A percentile compares a stretch with the other conserved stretches of the same genome.
phyloP scores from a whole-genome alignment of 2,329 filamentous ascomycete species.

The Thelonectria olida region DNA sequence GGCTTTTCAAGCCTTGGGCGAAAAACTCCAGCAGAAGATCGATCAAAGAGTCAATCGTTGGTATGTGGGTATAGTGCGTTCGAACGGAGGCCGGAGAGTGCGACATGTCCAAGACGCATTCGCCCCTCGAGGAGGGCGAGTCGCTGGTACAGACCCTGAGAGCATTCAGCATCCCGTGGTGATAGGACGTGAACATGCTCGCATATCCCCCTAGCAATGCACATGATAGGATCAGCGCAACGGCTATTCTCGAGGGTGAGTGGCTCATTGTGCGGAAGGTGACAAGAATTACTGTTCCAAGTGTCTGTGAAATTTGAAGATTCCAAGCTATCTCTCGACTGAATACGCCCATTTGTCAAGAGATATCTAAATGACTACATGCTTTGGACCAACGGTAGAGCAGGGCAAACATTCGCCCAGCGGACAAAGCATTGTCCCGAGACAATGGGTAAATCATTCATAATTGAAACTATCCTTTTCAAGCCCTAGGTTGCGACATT shows the following conservation, averaged over 20 bases:
- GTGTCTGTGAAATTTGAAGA: too few relatives aligned
- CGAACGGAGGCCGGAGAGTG: background rate
- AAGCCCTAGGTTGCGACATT: conserved; percentile 31
- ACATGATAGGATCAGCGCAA: conserved; percentile 25
- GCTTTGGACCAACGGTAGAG: too few relatives aligned
- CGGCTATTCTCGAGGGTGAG: background rate
- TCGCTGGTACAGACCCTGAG: conserved; percentile 13
- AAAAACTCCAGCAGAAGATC: conserved; percentile 31
- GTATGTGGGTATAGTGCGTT: background rate
- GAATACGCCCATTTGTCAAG: too few relatives aligned
- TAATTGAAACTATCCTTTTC: conserved; percentile 10
- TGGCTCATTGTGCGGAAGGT: background rate
- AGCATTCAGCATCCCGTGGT: conserved; percentile 31
- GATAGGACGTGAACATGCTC: conserved; percentile 26
- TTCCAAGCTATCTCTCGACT: too few relatives aligned
- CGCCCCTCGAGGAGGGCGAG: background rate
- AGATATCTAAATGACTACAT: too few relatives aligned
- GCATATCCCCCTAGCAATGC: conserved; percentile 31
- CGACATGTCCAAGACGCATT: conserved; percentile 26
- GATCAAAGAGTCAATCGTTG: conserved; percentile 14
- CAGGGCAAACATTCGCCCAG: too few relatives aligned
- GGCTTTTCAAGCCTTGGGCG: conserved; percentile 24
- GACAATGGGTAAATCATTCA: too few relatives aligned
- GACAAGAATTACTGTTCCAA: too few relatives aligned
- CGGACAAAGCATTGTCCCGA: too few relatives aligned